Base-by-base conservation (phyloP, 371 early-diverging fungal species). In the Haplosporangium sp. region DNA sequence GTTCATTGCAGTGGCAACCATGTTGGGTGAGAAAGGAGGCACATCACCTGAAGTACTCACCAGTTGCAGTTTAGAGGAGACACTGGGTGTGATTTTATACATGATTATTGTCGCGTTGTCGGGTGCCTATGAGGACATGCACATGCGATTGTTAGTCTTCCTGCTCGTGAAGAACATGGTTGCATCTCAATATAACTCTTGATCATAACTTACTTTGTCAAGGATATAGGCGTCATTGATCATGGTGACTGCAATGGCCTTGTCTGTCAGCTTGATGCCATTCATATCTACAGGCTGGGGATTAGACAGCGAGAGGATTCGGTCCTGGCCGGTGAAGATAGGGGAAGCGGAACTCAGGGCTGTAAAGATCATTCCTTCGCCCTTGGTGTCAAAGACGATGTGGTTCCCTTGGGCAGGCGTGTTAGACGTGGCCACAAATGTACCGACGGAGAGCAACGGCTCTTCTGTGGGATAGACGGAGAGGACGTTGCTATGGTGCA, bases 391-490 rank as follows among this genome's bases (percentile, higher is more conserved):
- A 48, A 72, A 79, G 23, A 79, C 80, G 7, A 72, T 21, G 43
- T 61, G 20, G 36, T 65, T 65, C 29, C 80, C 80, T 21, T 71
- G 72, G 1, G 62, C 69, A 0, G 80, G 80, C 5, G 80, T 64
- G 52, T 60, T 55, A 23, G 59, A 16, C 5, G 73, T 51, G 12
- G 59, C 18, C n/a, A 62, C 36, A 38, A 55, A 73, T 5, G 80
- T 69, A 9, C 80, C 80, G 16, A 73, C 66, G 29, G 57, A 51
- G 18, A 69, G 47, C 13, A 79, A 20, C 0, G 80, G 60, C 20
- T 43, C 52, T 0, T 40, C n/a, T 5, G 65, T 48, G 4, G 80
- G 80, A 37, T 59, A 69, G 9, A 21, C 36, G 12, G 65, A 40
- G 18, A 79, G 18, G 23, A 61, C 14, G 20, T 47, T 64, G 47